Percentiles rank a stretch among this genome's conserved stretches.
phyloP scores from a whole-genome alignment of 768 basidiomycete genomes.

The Naganishia vaughanmartiniae region DNA sequence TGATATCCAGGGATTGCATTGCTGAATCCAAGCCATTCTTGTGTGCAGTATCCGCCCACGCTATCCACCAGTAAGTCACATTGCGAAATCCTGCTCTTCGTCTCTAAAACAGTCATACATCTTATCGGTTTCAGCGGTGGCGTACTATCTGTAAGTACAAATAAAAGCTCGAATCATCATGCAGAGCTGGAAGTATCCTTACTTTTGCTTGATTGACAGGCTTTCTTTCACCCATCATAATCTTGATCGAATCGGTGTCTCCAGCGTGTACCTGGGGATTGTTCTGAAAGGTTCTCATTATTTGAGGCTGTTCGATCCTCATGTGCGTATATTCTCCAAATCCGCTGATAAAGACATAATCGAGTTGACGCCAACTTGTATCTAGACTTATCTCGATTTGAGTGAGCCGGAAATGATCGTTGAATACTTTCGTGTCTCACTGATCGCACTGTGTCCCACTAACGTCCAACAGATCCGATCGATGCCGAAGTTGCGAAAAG shows the following conservation, averaged over 20 bases:
- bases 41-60: neutral
- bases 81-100: neutral
- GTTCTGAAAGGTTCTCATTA: neutral
- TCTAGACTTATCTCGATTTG: slow-evolving; percentile 13
- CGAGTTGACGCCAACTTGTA: no score
- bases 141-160: slow-evolving; percentile 10
- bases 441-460: neutral
- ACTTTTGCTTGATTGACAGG: neutral
- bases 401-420: neutral
- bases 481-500: slow-evolving; percentile 26
- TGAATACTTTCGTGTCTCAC: neutral
- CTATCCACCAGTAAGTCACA: slow-evolving; percentile 13
- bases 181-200: neutral
- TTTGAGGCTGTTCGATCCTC: slow-evolving; percentile 16
- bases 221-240: slow-evolving; percentile 5
- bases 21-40: neutral
- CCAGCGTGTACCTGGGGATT: slow-evolving; percentile 1
- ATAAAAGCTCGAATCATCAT: neutral
- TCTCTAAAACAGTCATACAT: neutral
- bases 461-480: slow-evolving; percentile 1
- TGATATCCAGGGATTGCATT: neutral
- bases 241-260: slow-evolving; percentile 1
- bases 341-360: no score
- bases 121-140: slow-evolving; percentile 1
- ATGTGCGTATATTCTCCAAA: neutral